Percentiles rank a stretch among this genome's conserved stretches.
Conservation (phyloP, 1,284 basidiomycete species). For the Naganishia sp. region DNA sequence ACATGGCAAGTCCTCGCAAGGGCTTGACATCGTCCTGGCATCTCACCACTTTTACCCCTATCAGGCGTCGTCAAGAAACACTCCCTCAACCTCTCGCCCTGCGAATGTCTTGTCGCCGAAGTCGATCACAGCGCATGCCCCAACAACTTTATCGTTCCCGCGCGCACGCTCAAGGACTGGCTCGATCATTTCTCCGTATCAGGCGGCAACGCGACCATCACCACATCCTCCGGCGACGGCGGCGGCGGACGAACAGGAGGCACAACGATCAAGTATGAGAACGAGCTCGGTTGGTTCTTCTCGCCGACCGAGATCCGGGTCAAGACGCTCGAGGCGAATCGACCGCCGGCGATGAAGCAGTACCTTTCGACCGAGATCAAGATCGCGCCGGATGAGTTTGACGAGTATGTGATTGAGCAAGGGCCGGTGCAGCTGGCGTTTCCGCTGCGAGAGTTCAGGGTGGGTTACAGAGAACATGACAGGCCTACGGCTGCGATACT, state of each 20-base stretch:
- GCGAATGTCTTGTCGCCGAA: constrained; percentile 47
- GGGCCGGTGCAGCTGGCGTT: constrained; percentile 45
- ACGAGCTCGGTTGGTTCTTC: constrained; percentile 53
- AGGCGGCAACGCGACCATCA: constrained; percentile 33
- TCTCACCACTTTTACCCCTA: constrained; percentile 13
- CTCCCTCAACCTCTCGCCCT: constrained; percentile 48
- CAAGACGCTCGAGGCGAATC: constrained; percentile 47
- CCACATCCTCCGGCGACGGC: constrained; percentile 20
- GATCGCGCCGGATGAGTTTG: constrained; percentile 47
- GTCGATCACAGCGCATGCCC: constrained; percentile 49
- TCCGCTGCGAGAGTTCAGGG: constrained; percentile 54
- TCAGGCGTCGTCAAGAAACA: constrained; percentile 52
- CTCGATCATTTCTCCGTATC: constrained; percentile 50
- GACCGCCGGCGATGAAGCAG: constrained; percentile 37
- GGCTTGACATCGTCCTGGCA: neutral
- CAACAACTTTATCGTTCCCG: constrained; percentile 45
- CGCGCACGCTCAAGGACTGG: constrained; percentile 49
- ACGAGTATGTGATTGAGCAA: constrained; percentile 44
- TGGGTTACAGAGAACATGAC: constrained; percentile 34
- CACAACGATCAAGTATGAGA: constrained; percentile 37
- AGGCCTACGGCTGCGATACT: neutral
- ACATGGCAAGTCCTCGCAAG: constrained; percentile 42
- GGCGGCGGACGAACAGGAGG: constrained; percentile 8
- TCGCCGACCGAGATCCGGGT: constrained; percentile 43
- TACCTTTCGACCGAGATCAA: constrained; percentile 46